A percentile compares a stretch with the other conserved stretches of the same genome.
Conservation (phyloP, 345 rosid genomes). For the Erodium maritimum region DNA sequence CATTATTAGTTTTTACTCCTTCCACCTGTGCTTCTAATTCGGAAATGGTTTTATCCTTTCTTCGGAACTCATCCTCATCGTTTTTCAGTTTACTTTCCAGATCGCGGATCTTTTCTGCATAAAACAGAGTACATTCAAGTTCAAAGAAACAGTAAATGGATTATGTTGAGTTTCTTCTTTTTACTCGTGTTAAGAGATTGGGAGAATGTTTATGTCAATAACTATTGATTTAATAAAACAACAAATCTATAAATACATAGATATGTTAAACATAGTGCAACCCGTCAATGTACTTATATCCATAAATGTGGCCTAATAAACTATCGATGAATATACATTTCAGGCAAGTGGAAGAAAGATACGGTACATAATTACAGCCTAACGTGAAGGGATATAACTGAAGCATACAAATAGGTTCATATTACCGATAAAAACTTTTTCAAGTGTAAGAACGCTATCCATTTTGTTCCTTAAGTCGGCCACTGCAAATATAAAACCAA, state of each 20-base stretch:
- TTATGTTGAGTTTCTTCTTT: neutral
- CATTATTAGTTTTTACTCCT: conserved; percentile 30
- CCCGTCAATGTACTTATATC: neutral
- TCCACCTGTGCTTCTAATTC: conserved; percentile 49
- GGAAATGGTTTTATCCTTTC: conserved; percentile 39
- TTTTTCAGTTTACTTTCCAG: conserved; percentile 40
- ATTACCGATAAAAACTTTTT: conserved; percentile 46
- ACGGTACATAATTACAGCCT: neutral
- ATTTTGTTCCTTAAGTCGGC: conserved; percentile 53
- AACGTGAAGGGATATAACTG: neutral
- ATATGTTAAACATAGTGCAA: neutral
- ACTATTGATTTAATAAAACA: neutral
- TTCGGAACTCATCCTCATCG: conserved; percentile 34
- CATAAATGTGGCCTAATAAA: neutral
- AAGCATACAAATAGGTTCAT: conserved; percentile 4
- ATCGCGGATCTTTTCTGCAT: conserved; percentile 43
- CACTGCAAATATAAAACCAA: conserved; percentile 31
- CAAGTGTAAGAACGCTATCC: conserved; percentile 44
- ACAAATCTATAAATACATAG: neutral
- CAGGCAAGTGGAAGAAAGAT: neutral
- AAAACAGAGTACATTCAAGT: conserved; percentile 5
- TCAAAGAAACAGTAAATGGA: neutral
- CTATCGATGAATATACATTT: neutral
- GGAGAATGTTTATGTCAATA: neutral
- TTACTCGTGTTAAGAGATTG: neutral